These are phyloP conservation scores for Neofusicoccum parvum DNA, from an alignment of 2,329 filamentous ascomycete species.

Conservation along the genomic window DNA sequence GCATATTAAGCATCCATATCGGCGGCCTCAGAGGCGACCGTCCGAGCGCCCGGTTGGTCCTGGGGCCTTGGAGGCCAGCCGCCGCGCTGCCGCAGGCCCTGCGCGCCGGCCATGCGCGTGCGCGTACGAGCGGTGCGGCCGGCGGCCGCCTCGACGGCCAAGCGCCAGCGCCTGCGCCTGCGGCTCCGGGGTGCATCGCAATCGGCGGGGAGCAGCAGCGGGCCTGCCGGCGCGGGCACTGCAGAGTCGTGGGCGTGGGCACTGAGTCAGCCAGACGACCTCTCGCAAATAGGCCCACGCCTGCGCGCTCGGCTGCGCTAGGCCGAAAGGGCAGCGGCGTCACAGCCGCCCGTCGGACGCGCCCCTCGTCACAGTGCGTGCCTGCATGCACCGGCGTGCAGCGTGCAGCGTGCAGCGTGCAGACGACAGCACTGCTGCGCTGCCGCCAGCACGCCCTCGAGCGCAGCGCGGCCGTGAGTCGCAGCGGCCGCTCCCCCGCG, in stretches of 20 bases:
- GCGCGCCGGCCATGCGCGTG: no score
- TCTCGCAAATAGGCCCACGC: slow-evolving; percentile 2
- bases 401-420: not conserved
- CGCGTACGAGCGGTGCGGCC: not conserved
- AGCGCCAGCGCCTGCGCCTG: not conserved
- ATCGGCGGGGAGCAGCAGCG: not conserved
- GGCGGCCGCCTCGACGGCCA: not conserved
- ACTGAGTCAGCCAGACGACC: slow-evolving; percentile 7
- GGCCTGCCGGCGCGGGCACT: no score
- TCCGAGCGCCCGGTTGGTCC: not conserved
- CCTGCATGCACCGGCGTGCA: not conserved
- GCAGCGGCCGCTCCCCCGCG: not conserved
- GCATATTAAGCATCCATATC: slow-evolving; percentile 8
- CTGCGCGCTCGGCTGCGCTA: slow-evolving; percentile 12
- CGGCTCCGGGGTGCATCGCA: no score
- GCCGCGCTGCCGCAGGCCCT: no score
- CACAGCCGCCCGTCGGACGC: slow-evolving; percentile 7
- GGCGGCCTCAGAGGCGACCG: slow-evolving; percentile 6
- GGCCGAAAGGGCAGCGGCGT: not conserved
- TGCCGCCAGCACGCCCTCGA: not conserved
- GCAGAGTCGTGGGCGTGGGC: not conserved
- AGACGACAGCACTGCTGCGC: not conserved
- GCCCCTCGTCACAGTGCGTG: slow-evolving; percentile 11
- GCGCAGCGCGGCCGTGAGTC: not conserved
- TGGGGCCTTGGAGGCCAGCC: no score